A percentile compares a stretch with the other conserved stretches of the same genome.
phyloP scores from a whole-genome alignment of 2,329 filamentous ascomycete species.

The Plectosphaerella sp. region DNA sequence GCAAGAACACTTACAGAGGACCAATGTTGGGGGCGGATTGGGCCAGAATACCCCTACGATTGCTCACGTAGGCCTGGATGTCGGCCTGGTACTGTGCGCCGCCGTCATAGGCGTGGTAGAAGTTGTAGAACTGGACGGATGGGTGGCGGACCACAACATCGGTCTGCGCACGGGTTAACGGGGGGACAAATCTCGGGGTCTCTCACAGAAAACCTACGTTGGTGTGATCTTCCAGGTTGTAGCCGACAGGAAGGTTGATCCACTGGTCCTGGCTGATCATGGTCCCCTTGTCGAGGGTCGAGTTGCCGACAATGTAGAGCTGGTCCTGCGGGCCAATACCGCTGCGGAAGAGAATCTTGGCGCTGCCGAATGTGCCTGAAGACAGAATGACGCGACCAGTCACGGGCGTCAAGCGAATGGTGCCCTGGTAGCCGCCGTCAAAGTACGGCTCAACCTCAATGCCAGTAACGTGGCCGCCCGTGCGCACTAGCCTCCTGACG shows the following conservation, averaged over 20 bases:
- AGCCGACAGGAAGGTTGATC: slow-evolving; percentile 55
- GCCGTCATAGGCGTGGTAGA: slow-evolving; percentile 54
- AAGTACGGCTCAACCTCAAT: slow-evolving; percentile 59
- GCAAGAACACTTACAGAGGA: slow-evolving; percentile 37
- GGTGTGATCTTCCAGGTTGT: slow-evolving; percentile 54
- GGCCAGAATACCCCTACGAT: slow-evolving; percentile 55
- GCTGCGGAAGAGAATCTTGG: slow-evolving; percentile 64
- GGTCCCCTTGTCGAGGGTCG: slow-evolving; percentile 39
- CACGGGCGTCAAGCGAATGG: slow-evolving; percentile 52
- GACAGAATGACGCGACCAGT: slow-evolving; percentile 65
- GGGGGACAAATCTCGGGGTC: background rate
- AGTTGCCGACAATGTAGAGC: slow-evolving; percentile 45
- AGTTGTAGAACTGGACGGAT: slow-evolving; percentile 55
- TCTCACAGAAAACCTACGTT: slow-evolving; percentile 28
- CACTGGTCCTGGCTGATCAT: slow-evolving; percentile 47
- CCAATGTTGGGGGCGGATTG: slow-evolving; percentile 64
- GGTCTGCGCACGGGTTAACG: slow-evolving; percentile 26
- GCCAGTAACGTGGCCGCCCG: slow-evolving; percentile 57
- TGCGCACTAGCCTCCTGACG: slow-evolving; percentile 63
- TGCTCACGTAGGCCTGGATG: slow-evolving; percentile 36
- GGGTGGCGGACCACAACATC: slow-evolving; percentile 40
- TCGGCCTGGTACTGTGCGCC: slow-evolving; percentile 34
- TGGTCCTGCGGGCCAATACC: slow-evolving; percentile 63
- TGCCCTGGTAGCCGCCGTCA: slow-evolving; percentile 51
- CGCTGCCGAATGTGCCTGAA: slow-evolving; percentile 64